Evolutionary conservation across 192 early-diverging fungal species (phyloP), one percentile per base, ranked within the genome.

Genomic region (Coemansia sp.): DNA sequence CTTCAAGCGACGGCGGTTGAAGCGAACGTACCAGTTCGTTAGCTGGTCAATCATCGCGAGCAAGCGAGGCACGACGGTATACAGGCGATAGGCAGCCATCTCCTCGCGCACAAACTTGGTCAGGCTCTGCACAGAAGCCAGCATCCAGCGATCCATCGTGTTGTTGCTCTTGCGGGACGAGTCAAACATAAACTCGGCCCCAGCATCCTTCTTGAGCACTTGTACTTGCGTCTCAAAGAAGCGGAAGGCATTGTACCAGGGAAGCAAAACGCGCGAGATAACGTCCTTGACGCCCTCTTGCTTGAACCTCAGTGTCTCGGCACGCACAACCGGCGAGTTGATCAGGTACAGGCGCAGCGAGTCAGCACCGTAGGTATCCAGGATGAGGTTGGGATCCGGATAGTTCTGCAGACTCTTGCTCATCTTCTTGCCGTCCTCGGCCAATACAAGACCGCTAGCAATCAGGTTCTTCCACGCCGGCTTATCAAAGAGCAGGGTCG

Each of bases 361-460:
- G 81, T 99, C 98, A 53, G 97, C 96, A 70, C 98, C 98, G 84
- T 94, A 95, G 57, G 87, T 80, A 69, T 97, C 77, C 67, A 99
- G 85, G 58, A 99, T 85, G 34, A 87, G 57, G 66, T 64, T 88
- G 36, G 97, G 97, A 67, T 97, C 95, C 12, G 98, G 96, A 80
- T 99, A 99, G 88, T 99, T 99, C 90, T 98, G 95, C 49, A 97
- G 87, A 63, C 93, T 88, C 89, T 99, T 99, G 76, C 90, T 92
- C 98, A 99, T 99, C 87, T 99, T 99, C 84, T 98, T 98, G 74
- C 98, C 98, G 70, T 99, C 98, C n/a, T 88, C 79, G 22, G 98
- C 98, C 66, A 98, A 87, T 8, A 99, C 93, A 40, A 99, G 81
- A 44, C 98, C 98, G 83, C 94, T 97, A 63, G 94, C 96, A 86